Base-by-base conservation (phyloP, 2,329 filamentous ascomycete species). In the Ceratocystis eucalypticola region DNA sequence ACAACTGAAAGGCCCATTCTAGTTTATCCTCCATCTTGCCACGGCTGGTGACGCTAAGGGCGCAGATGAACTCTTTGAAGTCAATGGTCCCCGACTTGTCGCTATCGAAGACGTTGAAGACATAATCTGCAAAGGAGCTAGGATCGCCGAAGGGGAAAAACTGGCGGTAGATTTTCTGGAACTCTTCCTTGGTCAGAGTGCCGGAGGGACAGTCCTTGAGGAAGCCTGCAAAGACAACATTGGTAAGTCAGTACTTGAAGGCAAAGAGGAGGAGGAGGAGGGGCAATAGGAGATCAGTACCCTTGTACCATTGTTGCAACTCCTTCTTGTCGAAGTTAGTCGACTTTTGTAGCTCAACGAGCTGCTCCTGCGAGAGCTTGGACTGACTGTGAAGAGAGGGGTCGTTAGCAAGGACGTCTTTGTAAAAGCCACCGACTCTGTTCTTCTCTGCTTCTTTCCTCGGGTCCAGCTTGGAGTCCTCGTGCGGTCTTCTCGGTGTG, bases 281-380 rank as follows among this genome's bases (percentile, higher is more conserved):
- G 48, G 73, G 71, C n/a, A n/a, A 41, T 64, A 61, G 44, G 22
- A 55, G 59, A 44, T 57, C 70, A 85, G 70, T 77, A 96, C 94
- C 94, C 83, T 97, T 97, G 79, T 99, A 97, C 94, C 94, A 99
- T 86, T 97, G 93, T 77, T 99, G 94, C 75, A 99, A 78, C 78
- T 99, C 94, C 82, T 97, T 97, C 87, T 96, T 96, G 78, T 99
- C 94, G 75, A 99, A 99, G 78, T 97, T 91, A 70, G 94, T 99
- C 69, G 91, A 91, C 80, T 91, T 94, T 76, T 97, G 92, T 71
- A 99, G 86, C 78, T 99, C 94, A 71, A 84, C 85, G 74, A 99
- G 88, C 83, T 99, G 91, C 77, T 96, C 88, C 76, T 94, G 90
- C 68, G 92, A 96, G 75, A 99, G 88, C 82, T 97, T 99, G 72